Conservation (phyloP, 2,329 filamentous ascomycete genomes). For the Xylaria hypoxylon region DNA sequence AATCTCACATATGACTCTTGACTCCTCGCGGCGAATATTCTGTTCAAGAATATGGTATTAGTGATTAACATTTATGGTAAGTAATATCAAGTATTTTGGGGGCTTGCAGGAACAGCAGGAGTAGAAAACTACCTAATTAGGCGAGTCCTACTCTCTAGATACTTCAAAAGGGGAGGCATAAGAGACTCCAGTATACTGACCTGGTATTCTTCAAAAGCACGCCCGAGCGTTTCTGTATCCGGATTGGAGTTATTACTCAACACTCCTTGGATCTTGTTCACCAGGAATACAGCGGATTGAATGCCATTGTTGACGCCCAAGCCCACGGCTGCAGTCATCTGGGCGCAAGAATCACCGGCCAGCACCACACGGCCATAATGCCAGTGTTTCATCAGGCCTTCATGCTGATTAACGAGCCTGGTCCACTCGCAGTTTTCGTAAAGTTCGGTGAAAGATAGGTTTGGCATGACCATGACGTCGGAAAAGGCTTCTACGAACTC, state of each 20-base stretch:
- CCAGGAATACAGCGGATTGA: conserved; percentile 31
- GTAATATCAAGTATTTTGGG: neutral
- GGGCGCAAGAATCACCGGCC: conserved; percentile 31
- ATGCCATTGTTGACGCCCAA: conserved; percentile 37
- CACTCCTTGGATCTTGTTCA: conserved; percentile 32
- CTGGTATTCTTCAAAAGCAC: conserved; percentile 35
- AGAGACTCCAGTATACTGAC: neutral
- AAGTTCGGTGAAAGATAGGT: conserved; percentile 30
- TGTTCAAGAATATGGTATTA: neutral
- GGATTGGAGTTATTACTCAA: conserved; percentile 8
- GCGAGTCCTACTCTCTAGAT: neutral
- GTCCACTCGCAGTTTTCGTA: conserved; percentile 36
- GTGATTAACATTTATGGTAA: neutral
- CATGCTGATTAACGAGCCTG: conserved; percentile 32
- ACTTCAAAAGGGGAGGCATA: neutral
- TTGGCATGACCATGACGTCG: conserved; percentile 37
- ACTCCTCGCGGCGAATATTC: conserved; percentile 30
- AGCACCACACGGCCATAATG: conserved; percentile 34
- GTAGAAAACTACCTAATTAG: neutral
- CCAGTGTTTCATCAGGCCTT: conserved; percentile 34
- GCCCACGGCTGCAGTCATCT: conserved; percentile 37
- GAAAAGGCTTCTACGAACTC: conserved; percentile 35
- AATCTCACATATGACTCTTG: conserved; percentile 17
- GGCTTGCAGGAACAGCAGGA: neutral
- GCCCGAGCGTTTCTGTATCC: conserved; percentile 12